These are phyloP conservation scores for Fraxinus albicans DNA, from an alignment of 305 asterid species.

Conservation along the genomic window DNA sequence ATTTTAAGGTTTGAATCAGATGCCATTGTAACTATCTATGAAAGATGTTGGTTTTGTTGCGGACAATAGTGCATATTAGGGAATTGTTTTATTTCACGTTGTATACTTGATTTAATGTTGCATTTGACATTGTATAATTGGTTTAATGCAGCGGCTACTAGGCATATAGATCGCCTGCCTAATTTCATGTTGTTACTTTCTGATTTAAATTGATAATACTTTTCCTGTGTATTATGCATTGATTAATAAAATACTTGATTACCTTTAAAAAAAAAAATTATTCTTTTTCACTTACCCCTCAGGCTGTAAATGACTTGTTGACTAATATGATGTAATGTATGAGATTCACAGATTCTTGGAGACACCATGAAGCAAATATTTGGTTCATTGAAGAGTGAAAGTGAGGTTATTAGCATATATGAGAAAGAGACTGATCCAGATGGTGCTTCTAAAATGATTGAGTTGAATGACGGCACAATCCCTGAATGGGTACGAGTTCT, in stretches of 20 bases:
- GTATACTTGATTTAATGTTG: no score
- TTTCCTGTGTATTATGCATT: no score
- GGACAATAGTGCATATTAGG: no score
- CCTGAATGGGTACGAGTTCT: conserved; percentile 94
- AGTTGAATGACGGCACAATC: conserved; percentile 44
- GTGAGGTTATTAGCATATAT: conserved; percentile 45
- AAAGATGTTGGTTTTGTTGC: conserved; percentile 5
- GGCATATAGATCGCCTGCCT: no score
- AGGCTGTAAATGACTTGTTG: not conserved
- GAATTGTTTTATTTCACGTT: no score
- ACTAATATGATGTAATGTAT: conserved; percentile 22
- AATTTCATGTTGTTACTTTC: no score
- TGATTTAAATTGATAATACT: no score
- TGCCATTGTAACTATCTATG: not conserved
- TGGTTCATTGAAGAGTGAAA: conserved; percentile 61
- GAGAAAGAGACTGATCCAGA: conserved; percentile 52
- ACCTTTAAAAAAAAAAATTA: not conserved
- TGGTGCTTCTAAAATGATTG: conserved; percentile 38
- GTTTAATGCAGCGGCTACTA: no score
- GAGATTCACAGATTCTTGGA: conserved; percentile 73
- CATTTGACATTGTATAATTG: no score
- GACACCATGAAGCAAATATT: conserved; percentile 80
- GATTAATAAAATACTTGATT: no score
- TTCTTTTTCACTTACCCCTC: not conserved
- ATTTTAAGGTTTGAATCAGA: not conserved